These are phyloP conservation scores for Saraca asoca DNA, from an alignment of 331 rosid genomes.

Conservation along the genomic window DNA sequence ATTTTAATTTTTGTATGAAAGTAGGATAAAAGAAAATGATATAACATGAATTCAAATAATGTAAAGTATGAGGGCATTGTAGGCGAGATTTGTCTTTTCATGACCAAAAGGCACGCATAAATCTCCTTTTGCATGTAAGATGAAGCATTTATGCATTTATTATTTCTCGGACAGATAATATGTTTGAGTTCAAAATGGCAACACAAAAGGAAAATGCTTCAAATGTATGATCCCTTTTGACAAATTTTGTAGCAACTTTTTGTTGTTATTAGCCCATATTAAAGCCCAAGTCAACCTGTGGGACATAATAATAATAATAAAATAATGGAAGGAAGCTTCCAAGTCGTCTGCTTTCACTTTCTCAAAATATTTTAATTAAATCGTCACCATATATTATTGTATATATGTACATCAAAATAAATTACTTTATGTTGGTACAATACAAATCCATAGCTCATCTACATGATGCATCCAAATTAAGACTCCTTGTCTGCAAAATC, in stretches of 20 bases:
- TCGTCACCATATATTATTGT: background rate
- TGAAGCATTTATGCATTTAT: background rate
- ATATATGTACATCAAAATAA: too few species aligned
- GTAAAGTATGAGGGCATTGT: too few species aligned
- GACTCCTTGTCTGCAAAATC: too few species aligned
- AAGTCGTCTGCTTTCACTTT: background rate
- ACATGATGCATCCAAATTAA: too few species aligned
- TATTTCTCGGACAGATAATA: background rate
- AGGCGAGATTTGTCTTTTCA: conserved; percentile 7
- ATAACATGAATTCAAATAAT: too few species aligned
- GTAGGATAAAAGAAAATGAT: too few species aligned
- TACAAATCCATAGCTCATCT: too few species aligned
- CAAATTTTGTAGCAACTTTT: background rate
- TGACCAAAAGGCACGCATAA: conserved; percentile 17
- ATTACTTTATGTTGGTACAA: too few species aligned
- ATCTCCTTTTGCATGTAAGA: background rate
- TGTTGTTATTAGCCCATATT: background rate
- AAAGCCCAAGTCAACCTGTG: background rate
- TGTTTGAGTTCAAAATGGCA: background rate
- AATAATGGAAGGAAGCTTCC: background rate
- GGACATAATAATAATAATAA: background rate
- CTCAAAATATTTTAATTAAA: background rate
- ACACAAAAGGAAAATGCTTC: background rate
- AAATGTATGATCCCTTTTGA: background rate
- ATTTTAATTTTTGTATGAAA: too few species aligned